Percentiles rank a stretch among this genome's conserved stretches.
Evolutionary conservation across 805 yeast genomes (phyloP).

Genomic region (Barnettozyma salicaria): DNA sequence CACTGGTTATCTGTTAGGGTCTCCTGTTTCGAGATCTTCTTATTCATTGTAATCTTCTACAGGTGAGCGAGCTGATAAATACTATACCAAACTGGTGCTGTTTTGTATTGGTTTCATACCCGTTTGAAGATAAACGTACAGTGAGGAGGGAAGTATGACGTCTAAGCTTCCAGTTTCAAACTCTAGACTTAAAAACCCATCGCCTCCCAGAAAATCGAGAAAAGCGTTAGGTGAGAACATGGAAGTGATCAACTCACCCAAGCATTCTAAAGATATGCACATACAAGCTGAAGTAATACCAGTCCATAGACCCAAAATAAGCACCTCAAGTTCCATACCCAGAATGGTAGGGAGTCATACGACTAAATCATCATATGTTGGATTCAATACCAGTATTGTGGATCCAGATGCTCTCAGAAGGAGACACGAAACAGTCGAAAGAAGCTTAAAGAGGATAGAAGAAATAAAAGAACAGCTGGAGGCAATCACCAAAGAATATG

Average conservation of each 20-base stretch:
- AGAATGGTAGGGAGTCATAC: no score
- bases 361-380: neutral
- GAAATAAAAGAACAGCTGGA: neutral
- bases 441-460: neutral
- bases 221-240: slow-evolving; percentile 19
- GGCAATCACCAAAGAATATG: no score
- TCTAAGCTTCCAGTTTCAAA: slow-evolving; percentile 15
- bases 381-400: neutral
- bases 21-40: no score
- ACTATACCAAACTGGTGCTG: no score
- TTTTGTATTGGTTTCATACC: slow-evolving; percentile 1
- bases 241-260: slow-evolving; percentile 19
- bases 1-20: no score
- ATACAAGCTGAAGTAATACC: neutral
- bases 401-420: no score
- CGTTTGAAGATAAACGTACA: no score
- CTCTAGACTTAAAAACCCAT: slow-evolving; percentile 8
- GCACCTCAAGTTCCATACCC: neutral
- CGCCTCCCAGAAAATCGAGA: slow-evolving; percentile 23
- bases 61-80: no score
- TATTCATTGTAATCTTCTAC: no score
- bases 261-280: slow-evolving; percentile 4
- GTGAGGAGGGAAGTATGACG: slow-evolving; percentile 3
- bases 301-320: neutral
- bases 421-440: neutral